Percentiles rank a stretch among this genome's conserved stretches.
These are phyloP conservation scores for Magnusiomyces clavatus DNA, from an alignment of 1,139 yeast genomes.

Conservation along the genomic window DNA sequence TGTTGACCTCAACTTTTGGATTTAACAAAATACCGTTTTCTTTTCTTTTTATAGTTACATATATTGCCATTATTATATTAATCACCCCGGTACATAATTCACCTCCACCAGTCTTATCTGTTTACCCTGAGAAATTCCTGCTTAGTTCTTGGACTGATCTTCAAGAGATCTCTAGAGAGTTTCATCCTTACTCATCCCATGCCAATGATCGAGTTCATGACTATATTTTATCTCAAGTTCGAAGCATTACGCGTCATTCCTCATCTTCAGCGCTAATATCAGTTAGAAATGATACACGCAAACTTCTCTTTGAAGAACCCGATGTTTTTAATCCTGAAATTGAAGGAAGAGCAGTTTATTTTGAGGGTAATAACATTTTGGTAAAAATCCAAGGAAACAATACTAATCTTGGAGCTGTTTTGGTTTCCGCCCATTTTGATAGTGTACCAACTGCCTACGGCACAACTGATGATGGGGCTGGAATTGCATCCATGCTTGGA, in stretches of 20 bases:
- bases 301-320: slow-evolving; percentile 41
- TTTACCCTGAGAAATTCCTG: slow-evolving; percentile 25
- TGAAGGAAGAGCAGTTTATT: slow-evolving; percentile 49
- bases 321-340: slow-evolving; percentile 40
- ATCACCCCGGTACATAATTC: slow-evolving; percentile 10
- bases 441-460: slow-evolving; percentile 85
- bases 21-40: slow-evolving; percentile 25
- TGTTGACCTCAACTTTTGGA: slow-evolving; percentile 20
- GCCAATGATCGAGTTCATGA: slow-evolving; percentile 73
- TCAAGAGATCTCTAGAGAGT: slow-evolving; percentile 53
- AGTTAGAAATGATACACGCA: slow-evolving; percentile 43
- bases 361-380: slow-evolving; percentile 70
- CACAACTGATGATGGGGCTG: slow-evolving; percentile 90
- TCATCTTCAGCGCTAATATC: slow-evolving; percentile 37
- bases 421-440: slow-evolving; percentile 82
- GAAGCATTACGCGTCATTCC: slow-evolving; percentile 24
- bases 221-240: slow-evolving; percentile 46
- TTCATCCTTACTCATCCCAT: slow-evolving; percentile 73
- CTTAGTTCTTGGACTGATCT: slow-evolving; percentile 59
- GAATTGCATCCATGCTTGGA: slow-evolving; percentile 78
- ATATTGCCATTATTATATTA: slow-evolving; percentile 12
- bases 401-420: slow-evolving; percentile 50
- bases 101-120: slow-evolving; percentile 14
- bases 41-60: slow-evolving; percentile 20
- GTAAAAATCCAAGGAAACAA: slow-evolving; percentile 64